These are phyloP conservation scores for Thielaviopsis euricoi DNA, from an alignment of 2,329 filamentous ascomycete genomes.

Conservation along the genomic window DNA sequence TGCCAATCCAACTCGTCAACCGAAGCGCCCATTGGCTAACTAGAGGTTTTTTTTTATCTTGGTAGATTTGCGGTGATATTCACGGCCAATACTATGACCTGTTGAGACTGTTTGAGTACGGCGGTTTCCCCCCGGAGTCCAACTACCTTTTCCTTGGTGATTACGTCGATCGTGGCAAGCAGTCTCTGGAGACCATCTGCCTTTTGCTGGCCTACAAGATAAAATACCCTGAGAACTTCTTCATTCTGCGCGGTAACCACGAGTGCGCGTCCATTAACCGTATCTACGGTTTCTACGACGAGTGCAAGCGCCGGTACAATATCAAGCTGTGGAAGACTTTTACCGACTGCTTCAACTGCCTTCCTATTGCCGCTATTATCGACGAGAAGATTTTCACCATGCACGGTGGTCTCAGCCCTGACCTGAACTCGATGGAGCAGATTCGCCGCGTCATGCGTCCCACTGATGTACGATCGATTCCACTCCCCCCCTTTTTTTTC, in stretches of 20 bases:
- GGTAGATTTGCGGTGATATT: conserved; percentile 94
- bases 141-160: conserved; percentile 99
- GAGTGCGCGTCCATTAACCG: conserved; percentile 98
- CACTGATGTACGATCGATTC: conserved; percentile 67
- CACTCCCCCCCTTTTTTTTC: conserved; percentile 9
- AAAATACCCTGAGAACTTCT: conserved; percentile 99
- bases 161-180: conserved; percentile 97
- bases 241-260: conserved; percentile 95
- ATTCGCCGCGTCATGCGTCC: conserved; percentile 97
- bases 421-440: conserved; percentile 99
- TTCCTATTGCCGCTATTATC: conserved; percentile 96
- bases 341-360: conserved; percentile 97
- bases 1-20: not conserved
- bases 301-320: conserved; percentile 98
- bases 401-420: conserved; percentile 93
- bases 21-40: conserved; percentile 8
- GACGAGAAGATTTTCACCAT: conserved; percentile 99
- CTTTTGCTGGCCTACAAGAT: conserved; percentile 97
- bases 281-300: conserved; percentile 99
- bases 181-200: conserved; percentile 97
- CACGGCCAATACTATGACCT: conserved; percentile 99
- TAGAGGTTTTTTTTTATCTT: conserved; percentile 12
- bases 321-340: conserved; percentile 99
- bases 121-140: conserved; percentile 92
- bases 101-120: conserved; percentile 92